A percentile compares a stretch with the other conserved stretches of the same genome.
These are phyloP conservation scores for Taiozyma onychis DNA, from an alignment of 1,139 yeast species.

Conservation along the genomic window DNA sequence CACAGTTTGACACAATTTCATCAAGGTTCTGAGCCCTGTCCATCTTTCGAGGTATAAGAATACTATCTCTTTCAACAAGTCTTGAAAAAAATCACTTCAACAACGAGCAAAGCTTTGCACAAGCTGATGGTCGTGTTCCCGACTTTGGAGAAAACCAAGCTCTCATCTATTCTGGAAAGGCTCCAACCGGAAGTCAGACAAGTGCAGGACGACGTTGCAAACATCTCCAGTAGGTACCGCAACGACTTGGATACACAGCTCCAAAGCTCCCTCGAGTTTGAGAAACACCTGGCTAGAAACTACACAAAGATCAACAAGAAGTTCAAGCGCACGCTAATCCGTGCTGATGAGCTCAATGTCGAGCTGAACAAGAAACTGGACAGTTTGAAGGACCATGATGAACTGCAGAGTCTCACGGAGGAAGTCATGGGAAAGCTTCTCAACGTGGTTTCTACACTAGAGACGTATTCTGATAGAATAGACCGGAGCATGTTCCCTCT, in stretches of 20 bases:
- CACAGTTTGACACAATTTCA: no score
- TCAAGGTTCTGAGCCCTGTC: no score
- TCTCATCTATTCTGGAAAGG: constrained; percentile 31
- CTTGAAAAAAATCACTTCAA: no score
- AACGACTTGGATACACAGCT: constrained; percentile 37
- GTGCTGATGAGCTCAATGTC: constrained; percentile 6
- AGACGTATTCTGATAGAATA: not conserved
- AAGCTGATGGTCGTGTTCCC: constrained; percentile 4
- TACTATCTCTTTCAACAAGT: no score
- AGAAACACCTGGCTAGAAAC: constrained; percentile 15
- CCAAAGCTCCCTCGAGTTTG: constrained; percentile 22
- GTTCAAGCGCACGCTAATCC: constrained; percentile 2
- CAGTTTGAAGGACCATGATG: constrained; percentile 6
- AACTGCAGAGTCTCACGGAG: constrained; percentile 1
- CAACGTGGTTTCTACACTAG: constrained; percentile 3
- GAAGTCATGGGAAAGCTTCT: constrained; percentile 6
- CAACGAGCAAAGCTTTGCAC: no score
- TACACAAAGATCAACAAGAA: constrained; percentile 5
- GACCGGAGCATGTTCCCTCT: constrained; percentile 6
- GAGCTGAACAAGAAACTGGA: constrained; percentile 10
- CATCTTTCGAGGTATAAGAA: no score
- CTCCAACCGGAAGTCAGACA: constrained; percentile 31
- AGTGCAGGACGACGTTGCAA: constrained; percentile 30
- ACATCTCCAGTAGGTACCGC: constrained; percentile 34
- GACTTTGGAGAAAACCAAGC: constrained; percentile 31